Evolutionary conservation across 345 rosid species (phyloP), one percentile per base, ranked within the genome.

Genomic region (Diplotaxis tenuifolia): DNA sequence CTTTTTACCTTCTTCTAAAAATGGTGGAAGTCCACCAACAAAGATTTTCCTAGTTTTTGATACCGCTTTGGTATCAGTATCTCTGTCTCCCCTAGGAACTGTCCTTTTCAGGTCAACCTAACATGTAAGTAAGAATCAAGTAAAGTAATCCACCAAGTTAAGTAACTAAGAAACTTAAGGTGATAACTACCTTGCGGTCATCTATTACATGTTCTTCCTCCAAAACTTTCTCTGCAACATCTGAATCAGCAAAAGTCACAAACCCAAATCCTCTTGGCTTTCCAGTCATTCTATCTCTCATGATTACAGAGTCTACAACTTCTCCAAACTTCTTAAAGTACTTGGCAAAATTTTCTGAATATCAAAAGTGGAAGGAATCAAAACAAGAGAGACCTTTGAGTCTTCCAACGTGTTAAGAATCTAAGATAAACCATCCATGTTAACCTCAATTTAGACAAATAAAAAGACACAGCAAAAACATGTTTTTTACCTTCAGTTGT

Each of bases 21-120:
- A 49, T 21, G 93, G 77, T 65, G 96, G 91, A 62, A 89, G 80
- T 18, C 96, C 96, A 65, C 93, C 96, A 22, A 89, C 93, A 79
- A 89, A 89, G 45, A 87, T 86, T 62, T 89, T 89, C 86, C 78
- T 87, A 0, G 91, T 86, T 71, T 83, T 88, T 60, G 81, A 70
- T 4, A 72, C 42, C 6, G 29, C 68, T 75, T 74, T 83, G 63
- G 25, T 70, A 32, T 64, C 67, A 5, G 27, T 57, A 56, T 71
- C 85, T 78, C 20, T 85, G 76, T 72, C 86, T 50, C 77, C 91
- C 84, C 83, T 84, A 42, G 84, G 96, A 75, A 76, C 86, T 32
- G 75, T 87, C 18, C 84, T 88, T 81, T 88, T 89, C 40, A 89
- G 82, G 75, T 89, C 87, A 62, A 82, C 82, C 82, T 80, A 75